Base-by-base conservation (phyloP, 495 filamentous ascomycete species). In the Penicillium chermesinum region DNA sequence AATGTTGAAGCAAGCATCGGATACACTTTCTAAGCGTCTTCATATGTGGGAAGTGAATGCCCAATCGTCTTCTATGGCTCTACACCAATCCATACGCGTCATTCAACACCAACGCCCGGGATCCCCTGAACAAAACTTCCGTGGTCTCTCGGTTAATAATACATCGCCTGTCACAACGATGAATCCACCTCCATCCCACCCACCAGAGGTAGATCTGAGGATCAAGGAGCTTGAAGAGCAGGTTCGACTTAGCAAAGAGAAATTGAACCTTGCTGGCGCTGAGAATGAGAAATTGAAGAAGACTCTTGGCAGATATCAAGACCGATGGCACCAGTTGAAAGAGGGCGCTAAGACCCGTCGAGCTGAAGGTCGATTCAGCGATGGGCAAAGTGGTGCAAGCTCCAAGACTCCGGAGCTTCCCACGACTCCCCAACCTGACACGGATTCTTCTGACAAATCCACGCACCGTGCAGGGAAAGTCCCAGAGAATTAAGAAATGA, bases 41-140 rank as follows among this genome's bases (percentile, higher is more conserved):
- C 82, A 88, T 49, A 84, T 87, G 53, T 96, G 91, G 72, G 89
- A 96, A 65, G 81, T 86, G 42, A 85, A 84, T 56, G 83, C 87
- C 1, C 90, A 95, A 62, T 86, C 81, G 41, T 88, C 83, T 7
- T 86, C 81, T 15, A 78, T 89, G 67, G 88, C 86, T 1, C 72
- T 96, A 7, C 84, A 86, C 20, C 86, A 91, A 62, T 90, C 85
- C 54, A 75, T 94, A 51, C 77, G 87, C 39, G 74, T 85, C 14
- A 82, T 84, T 62, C 76, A 81, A 25, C 67, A 75, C 43, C 67
- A 70, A n/a, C 54, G 71, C 55, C 42, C 62, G 57, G 65, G 64
- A 14, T 48, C 60, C 14, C 7, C 44, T 7, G 30, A 60, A 0
- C 64, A 56, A n/a, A n/a, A n/a, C n/a, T n/a, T n/a, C n/a, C n/a